phyloP scores from a whole-genome alignment of 305 asterid genomes.

The Rubia occidens region DNA sequence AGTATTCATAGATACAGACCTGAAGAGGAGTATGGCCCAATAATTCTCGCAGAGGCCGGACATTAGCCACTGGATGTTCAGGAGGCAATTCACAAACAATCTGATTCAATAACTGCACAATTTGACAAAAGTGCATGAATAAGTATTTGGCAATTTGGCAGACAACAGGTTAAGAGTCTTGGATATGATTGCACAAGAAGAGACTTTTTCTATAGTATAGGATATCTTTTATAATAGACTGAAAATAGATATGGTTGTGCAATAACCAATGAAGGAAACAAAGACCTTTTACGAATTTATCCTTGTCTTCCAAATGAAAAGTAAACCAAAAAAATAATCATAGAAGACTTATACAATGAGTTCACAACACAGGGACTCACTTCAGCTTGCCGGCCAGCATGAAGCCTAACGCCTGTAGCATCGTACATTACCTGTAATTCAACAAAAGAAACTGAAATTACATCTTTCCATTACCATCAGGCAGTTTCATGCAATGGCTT shows the following conservation, averaged over 20 bases:
- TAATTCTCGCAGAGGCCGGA: constrained; percentile 85
- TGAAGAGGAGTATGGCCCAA: constrained; percentile 96
- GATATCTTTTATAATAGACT: neutral
- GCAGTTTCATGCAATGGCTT: neutral
- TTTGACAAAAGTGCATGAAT: neutral
- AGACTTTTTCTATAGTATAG: neutral
- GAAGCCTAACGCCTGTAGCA: constrained; percentile 90
- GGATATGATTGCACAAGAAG: neutral
- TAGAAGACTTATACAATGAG: neutral
- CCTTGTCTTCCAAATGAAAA: neutral
- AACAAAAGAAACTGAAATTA: constrained; percentile 13
- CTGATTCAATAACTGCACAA: constrained; percentile 76
- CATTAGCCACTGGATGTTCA: constrained; percentile 92
- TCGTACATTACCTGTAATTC: constrained; percentile 84
- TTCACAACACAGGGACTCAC: constrained; percentile 30
- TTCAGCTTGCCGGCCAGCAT: constrained; percentile 98
- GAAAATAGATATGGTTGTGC: neutral
- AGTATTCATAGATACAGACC: constrained; percentile 32
- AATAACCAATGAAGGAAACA: neutral
- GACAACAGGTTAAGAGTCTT: neutral
- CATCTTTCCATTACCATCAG: neutral
- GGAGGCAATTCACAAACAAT: constrained; percentile 97
- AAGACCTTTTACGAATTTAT: neutral
- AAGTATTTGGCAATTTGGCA: neutral
- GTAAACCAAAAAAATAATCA: neutral